Percentiles rank a stretch among this genome's conserved stretches.
phyloP scores from a whole-genome alignment of 805 yeast genomes.

The Monosporozyma siamensis region DNA sequence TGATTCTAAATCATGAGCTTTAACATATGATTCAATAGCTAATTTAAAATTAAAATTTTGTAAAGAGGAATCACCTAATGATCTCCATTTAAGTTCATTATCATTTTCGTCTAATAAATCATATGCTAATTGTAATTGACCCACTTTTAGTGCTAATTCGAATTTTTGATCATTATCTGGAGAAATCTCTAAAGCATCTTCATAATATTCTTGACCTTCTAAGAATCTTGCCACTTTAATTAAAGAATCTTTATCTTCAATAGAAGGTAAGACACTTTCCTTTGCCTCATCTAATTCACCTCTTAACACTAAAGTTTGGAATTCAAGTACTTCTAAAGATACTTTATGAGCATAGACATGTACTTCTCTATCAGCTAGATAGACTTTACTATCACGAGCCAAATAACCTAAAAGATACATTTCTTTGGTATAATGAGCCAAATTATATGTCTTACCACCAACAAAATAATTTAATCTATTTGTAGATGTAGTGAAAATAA shows the following conservation, averaged over 20 bases:
- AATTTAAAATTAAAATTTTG: conserved; percentile 66
- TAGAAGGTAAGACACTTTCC: conserved; percentile 45
- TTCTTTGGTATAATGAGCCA: conserved; percentile 85
- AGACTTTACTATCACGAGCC: conserved; percentile 82
- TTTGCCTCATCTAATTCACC: conserved; percentile 86
- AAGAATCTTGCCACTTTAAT: conserved; percentile 82
- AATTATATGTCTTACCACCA: conserved; percentile 85
- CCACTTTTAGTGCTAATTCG: conserved; percentile 76
- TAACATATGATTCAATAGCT: conserved; percentile 71
- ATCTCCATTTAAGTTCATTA: conserved; percentile 74
- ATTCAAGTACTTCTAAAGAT: conserved; percentile 80
- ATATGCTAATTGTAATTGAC: conserved; percentile 61
- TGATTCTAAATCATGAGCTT: conserved; percentile 75
- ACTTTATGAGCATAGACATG: conserved; percentile 73
- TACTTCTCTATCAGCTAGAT: conserved; percentile 84
- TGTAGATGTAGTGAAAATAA: conserved; percentile 77
- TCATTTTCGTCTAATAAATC: conserved; percentile 48
- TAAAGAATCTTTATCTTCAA: conserved; percentile 52
- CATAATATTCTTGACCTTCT: conserved; percentile 82
- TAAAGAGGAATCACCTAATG: conserved; percentile 81
- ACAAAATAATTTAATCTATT: conserved; percentile 89
- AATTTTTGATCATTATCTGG: conserved; percentile 87
- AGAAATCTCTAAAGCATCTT: conserved; percentile 74
- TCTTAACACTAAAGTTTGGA: conserved; percentile 90
- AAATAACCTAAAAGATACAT: conserved; percentile 83